Percentiles rank a stretch among this genome's conserved stretches.
These are phyloP conservation scores for Turnera subulata DNA, from an alignment of 345 rosid species.

Conservation along the genomic window DNA sequence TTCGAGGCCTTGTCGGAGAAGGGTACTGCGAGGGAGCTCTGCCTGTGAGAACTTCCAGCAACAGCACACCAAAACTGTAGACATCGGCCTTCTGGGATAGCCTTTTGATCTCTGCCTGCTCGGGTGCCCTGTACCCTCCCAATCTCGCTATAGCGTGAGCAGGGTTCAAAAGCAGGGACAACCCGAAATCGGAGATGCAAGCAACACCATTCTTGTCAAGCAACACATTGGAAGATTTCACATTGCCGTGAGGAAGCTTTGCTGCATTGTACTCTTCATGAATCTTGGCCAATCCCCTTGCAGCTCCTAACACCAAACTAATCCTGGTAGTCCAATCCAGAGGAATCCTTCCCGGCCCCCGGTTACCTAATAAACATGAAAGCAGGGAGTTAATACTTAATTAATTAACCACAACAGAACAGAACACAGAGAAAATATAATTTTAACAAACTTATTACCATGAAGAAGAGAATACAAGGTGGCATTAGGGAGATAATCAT, in stretches of 20 bases:
- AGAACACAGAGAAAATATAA: background rate
- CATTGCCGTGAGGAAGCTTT: conserved; percentile 81
- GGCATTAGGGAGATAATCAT: conserved; percentile 88
- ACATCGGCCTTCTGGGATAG: conserved; percentile 88
- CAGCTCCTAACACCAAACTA: conserved; percentile 80
- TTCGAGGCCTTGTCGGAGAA: conserved; percentile 59
- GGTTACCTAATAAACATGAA: conserved; percentile 43
- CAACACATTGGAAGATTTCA: conserved; percentile 73
- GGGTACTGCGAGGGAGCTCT: conserved; percentile 69
- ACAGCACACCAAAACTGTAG: conserved; percentile 78
- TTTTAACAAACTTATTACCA: too few relatives aligned
- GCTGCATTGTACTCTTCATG: conserved; percentile 63
- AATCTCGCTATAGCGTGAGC: conserved; percentile 78
- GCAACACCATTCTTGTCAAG: conserved; percentile 90
- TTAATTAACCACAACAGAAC: background rate
- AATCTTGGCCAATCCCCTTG: conserved; percentile 75
- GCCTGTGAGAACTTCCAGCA: conserved; percentile 84
- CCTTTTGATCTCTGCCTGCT: conserved; percentile 70
- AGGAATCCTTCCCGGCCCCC: conserved; percentile 89
- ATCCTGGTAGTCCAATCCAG: conserved; percentile 98
- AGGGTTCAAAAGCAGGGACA: conserved; percentile 78
- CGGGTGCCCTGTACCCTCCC: conserved; percentile 97
- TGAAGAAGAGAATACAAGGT: conserved; percentile 69
- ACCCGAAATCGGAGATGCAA: conserved; percentile 78
- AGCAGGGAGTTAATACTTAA: background rate